Evolutionary conservation across 352 stramenopile genomes (phyloP).

Genomic region (Pythium grandisporangium): DNA sequence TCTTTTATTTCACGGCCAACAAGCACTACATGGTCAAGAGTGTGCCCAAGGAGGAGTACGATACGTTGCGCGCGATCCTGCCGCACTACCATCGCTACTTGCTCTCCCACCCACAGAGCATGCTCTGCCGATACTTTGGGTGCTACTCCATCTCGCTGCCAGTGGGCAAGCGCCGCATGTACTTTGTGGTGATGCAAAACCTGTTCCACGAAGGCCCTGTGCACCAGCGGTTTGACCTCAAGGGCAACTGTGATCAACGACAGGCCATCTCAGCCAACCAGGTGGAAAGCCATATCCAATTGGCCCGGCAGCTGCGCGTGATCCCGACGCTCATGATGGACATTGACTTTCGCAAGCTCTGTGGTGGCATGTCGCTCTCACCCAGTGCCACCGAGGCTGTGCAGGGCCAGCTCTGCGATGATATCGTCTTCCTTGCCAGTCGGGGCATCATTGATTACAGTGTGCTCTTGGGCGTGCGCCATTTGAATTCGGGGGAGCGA

Average conservation of each 20-base stretch:
- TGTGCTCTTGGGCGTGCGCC: slow-evolving; percentile 62
- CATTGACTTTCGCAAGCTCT: slow-evolving; percentile 81
- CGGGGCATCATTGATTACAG: slow-evolving; percentile 84
- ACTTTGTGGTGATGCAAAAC: slow-evolving; percentile 87
- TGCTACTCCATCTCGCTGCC: slow-evolving; percentile 81
- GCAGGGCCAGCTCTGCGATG: slow-evolving; percentile 64
- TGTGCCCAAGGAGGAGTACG: slow-evolving; percentile 78
- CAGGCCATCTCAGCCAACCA: slow-evolving; percentile 53
- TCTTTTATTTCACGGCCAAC: slow-evolving; percentile 86
- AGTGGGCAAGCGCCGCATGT: slow-evolving; percentile 78
- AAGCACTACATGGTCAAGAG: slow-evolving; percentile 87
- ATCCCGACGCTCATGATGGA: slow-evolving; percentile 80
- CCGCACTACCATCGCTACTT: slow-evolving; percentile 78
- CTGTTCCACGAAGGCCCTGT: slow-evolving; percentile 72
- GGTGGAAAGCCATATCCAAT: slow-evolving; percentile 56
- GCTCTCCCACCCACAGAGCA: slow-evolving; percentile 58
- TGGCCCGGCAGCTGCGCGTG: slow-evolving; percentile 37
- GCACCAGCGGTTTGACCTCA: slow-evolving; percentile 77
- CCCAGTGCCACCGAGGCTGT: slow-evolving; percentile 25
- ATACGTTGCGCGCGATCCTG: slow-evolving; percentile 72
- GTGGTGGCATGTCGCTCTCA: slow-evolving; percentile 41
- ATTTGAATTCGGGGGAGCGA: slow-evolving; percentile 21
- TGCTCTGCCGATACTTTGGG: slow-evolving; percentile 76
- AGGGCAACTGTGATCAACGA: slow-evolving; percentile 68
- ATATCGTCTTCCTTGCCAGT: slow-evolving; percentile 76